Evolutionary conservation across 176 grass and related monocot species (phyloP), one percentile per base, ranked within the genome.

Genomic region (Saccharum spontaneum): DNA sequence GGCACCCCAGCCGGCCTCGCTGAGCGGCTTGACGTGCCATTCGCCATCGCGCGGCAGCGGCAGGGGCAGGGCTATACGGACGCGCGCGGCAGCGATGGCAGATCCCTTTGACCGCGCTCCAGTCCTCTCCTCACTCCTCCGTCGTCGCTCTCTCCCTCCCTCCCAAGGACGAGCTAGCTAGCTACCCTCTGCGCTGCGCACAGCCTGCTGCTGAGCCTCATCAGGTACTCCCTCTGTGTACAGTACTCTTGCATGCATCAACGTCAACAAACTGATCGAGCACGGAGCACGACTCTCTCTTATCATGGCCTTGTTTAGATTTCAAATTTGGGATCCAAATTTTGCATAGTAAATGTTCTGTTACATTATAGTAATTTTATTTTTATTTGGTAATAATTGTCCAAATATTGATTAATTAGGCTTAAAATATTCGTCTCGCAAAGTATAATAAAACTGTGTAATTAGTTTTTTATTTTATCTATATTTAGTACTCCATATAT

Each of bases 31-130:
- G 87, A 69, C 37, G 75, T 74, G 76, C 69, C 87, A 75, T 85
- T 79, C 45, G 82, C 76, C 76, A 74, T 60, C 37, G 76, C 87
- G 12, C 20, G 10, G 22, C 10, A 11, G 43, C 43, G 10, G 36
- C 36, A 43, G 17, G 6, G 75, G 54, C 75, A 78, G 75, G 75
- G 75, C 34, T 49, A 49, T 43, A 78, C 57, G 39, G 76, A 44
- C 54, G 55, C 75, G n/a, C 44, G 54, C 76, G 24, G 46, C 26
- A 50, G 76, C 73, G 12, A 60, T 23, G 3, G 15, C 78, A 80
- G 78, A 68, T 80, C 22, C 78, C 63, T 80, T 80, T 80, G 78
- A 80, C 78, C 78, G 30, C 63, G 28, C 43, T 34, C 24, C 63
- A 67, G 78, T 80, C 61, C 40, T 77, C 40, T 77, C 61, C 23